Evolutionary conservation across 2,329 filamentous ascomycete species (phyloP).

Genomic region (Fusarium luffae): DNA sequence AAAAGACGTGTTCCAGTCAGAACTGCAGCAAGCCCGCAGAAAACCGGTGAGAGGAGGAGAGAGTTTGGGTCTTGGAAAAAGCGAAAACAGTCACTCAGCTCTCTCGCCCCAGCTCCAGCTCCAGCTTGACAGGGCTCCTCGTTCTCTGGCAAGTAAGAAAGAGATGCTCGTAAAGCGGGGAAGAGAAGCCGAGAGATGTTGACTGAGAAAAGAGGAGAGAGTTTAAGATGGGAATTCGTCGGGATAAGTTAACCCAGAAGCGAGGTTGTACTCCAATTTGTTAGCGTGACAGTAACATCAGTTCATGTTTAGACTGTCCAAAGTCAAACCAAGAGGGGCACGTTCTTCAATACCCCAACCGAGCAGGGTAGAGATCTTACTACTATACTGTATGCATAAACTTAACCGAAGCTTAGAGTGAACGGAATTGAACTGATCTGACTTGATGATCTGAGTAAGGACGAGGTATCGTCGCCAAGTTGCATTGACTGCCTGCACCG

Average conservation of each 20-base stretch:
- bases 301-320: conserved; percentile 23
- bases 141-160: not conserved
- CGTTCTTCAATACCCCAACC: conserved; percentile 4
- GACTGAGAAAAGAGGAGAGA: conserved; percentile 23
- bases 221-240: conserved; percentile 2
- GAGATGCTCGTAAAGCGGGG: conserved; percentile 11
- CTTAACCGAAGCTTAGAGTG: not conserved
- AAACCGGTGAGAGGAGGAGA: conserved; percentile 16
- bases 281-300: conserved; percentile 25
- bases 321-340: conserved; percentile 5
- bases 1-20: conserved; percentile 13
- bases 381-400: not conserved
- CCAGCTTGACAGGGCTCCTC: conserved; percentile 38
- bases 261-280: conserved; percentile 15
- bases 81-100: not conserved
- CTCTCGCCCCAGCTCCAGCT: not conserved
- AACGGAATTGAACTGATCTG: conserved; percentile 30
- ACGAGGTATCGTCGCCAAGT: conserved; percentile 20
- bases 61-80: not conserved
- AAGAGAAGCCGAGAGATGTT: not conserved
- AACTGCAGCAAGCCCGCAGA: conserved; percentile 20
- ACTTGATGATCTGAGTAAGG: conserved; percentile 43
- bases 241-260: not conserved
- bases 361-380: not conserved
- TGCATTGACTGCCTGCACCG: not conserved